Percentiles rank a stretch among this genome's conserved stretches.
Evolutionary conservation across 495 filamentous ascomycete species (phyloP).

Genomic region (Tuber aestivum): DNA sequence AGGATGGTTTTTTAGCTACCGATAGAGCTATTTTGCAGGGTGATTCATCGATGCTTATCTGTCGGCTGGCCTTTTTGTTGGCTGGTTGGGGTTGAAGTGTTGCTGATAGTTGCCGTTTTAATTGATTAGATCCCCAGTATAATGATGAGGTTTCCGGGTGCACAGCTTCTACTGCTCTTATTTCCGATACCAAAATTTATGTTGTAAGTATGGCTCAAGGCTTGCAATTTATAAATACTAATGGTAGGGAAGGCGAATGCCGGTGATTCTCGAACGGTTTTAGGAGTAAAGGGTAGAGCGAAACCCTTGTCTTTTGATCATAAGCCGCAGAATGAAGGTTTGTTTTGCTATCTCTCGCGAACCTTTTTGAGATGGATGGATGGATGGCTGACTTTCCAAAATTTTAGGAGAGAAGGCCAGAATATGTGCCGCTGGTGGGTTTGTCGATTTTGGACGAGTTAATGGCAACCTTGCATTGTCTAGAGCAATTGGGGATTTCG

Average conservation of each 20-base stretch:
- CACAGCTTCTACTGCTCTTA: constrained; percentile 83
- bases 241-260: constrained; percentile 68
- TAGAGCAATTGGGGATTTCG: constrained; percentile 95
- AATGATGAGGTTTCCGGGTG: constrained; percentile 97
- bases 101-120: constrained; percentile 24
- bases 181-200: constrained; percentile 86
- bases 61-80: constrained; percentile 11
- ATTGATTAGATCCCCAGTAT: constrained; percentile 74
- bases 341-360: constrained; percentile 15
- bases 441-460: constrained; percentile 96
- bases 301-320: constrained; percentile 97
- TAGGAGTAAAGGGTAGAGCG: constrained; percentile 91
- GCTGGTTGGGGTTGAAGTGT: constrained; percentile 27
- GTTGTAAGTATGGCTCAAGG: constrained; percentile 61
- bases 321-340: constrained; percentile 97
- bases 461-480: constrained; percentile 98
- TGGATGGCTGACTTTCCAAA: constrained; percentile 20
- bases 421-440: constrained; percentile 91
- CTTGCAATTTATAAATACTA: constrained; percentile 25
- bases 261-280: constrained; percentile 86
- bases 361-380: neutral
- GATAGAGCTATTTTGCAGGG: constrained; percentile 93
- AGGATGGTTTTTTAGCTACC: constrained; percentile 94
- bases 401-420: constrained; percentile 82
- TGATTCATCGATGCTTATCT: constrained; percentile 44